These are phyloP conservation scores for Podospora comata DNA, from an alignment of 495 filamentous ascomycete species.

Conservation along the genomic window DNA sequence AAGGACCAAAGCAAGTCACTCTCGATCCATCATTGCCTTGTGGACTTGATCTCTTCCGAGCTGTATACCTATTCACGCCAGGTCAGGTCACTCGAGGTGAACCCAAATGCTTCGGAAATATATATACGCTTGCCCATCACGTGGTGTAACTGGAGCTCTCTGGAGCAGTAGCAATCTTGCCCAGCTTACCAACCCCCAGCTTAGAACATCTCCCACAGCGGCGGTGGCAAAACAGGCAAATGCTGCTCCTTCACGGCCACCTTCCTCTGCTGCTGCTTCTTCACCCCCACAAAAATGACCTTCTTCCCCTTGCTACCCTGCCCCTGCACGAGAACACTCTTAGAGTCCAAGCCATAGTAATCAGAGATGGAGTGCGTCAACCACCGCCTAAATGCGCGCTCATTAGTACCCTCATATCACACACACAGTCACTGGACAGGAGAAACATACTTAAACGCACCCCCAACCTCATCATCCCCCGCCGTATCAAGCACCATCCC, in stretches of 20 bases:
- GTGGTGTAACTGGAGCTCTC: no score
- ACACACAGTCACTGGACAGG: neutral
- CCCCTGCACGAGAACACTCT: slow-evolving; percentile 62
- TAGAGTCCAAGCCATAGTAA: slow-evolving; percentile 88
- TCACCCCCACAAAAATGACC: slow-evolving; percentile 86
- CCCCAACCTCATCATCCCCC: slow-evolving; percentile 71
- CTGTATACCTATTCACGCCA: no score
- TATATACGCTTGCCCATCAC: neutral
- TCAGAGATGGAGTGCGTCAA: slow-evolving; percentile 87
- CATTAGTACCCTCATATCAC: slow-evolving; percentile 4
- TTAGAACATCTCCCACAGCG: slow-evolving; percentile 37
- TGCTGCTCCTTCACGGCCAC: neutral
- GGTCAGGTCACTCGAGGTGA: no score
- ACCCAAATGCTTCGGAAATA: no score
- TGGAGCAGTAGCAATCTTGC: no score
- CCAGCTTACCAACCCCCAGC: neutral
- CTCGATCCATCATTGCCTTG: no score
- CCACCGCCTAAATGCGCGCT: slow-evolving; percentile 62
- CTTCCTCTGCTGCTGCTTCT: slow-evolving; percentile 39
- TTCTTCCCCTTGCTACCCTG: slow-evolving; percentile 66
- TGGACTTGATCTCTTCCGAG: no score
- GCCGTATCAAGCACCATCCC: slow-evolving; percentile 77
- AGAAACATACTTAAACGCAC: slow-evolving; percentile 70
- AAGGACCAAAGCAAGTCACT: no score
- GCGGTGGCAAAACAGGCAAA: slow-evolving; percentile 26